Evolutionary conservation across 2,329 filamentous ascomycete species (phyloP), one percentile per base, ranked within the genome.

Genomic region (Cercospora sp.): DNA sequence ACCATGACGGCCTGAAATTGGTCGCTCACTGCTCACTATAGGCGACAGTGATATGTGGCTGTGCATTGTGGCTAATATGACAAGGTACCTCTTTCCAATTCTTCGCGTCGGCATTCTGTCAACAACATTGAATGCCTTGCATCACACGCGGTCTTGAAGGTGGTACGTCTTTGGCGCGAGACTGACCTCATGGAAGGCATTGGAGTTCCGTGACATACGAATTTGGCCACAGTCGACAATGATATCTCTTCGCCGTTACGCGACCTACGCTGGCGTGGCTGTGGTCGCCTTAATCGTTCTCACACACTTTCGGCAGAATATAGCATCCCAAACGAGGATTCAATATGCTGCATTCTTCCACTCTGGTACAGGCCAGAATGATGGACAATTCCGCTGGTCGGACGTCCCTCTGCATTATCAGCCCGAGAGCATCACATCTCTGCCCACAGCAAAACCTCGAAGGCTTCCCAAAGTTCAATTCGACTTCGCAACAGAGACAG

Each of bases 391-490:
- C 68, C 72, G 80, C 36, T 84, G 82, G 82, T 75, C 73, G 20
- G 75, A 78, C 30, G 74, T 83, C 2, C 75, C 78, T 1, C 72
- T 80, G n/a, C 76, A 79, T 42, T 79, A 83, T 70, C 80, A 80
- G 9, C 76, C 82, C 57, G 71, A 75, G 23, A 73, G 73, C 8
- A 69, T 80, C 48, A 77, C 74, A 7, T 72, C 75, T 12, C 69
- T 84, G 28, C 82, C 82, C 9, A 78, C 75, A 3, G 78, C 73
- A 16, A 73, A 76, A 26, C 79, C 80, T 1, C 72, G 71, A 13
- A 72, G 75, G 58, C 77, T 84, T 1, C 82, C 82, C 0, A 78
- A 75, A 63, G 79, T 84, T 33, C 83, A 84, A 65, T 76, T 78
- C 68, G 70, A 75, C 1, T 84, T 84, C 68, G 67, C 75, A 1